Conservation (phyloP, 139 green algal species). For the Limnomonas spitsbergensis region DNA sequence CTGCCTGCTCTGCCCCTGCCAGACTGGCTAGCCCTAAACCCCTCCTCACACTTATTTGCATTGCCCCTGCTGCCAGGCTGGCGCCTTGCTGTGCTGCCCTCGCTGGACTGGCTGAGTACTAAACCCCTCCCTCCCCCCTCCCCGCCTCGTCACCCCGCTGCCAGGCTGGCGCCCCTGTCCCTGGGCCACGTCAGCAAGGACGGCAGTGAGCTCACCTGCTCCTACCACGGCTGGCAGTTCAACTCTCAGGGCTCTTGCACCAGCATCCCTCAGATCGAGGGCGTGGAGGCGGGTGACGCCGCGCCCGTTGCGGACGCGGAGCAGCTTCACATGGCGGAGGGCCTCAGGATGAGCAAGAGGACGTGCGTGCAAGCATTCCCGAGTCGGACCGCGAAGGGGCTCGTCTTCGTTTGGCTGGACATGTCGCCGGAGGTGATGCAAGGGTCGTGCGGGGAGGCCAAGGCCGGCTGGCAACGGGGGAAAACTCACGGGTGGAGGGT, state of each 20-base stretch:
- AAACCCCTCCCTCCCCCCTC: too few species aligned
- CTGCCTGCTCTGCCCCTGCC: too few species aligned
- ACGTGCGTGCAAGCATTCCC: background rate
- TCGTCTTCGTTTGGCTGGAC: conserved; percentile 22
- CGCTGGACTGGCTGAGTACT: background rate
- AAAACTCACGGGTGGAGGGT: too few species aligned
- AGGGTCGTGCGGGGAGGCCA: too few species aligned
- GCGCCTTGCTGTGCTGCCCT: too few species aligned
- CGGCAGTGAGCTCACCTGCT: conserved; percentile 55
- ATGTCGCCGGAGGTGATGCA: conserved; percentile 10
- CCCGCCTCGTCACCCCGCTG: too few species aligned
- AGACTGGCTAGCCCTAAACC: too few species aligned
- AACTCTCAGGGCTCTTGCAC: conserved; percentile 36
- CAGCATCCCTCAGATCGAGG: conserved; percentile 48
- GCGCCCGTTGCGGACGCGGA: too few species aligned
- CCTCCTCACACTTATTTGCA: too few species aligned
- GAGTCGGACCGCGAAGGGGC: background rate
- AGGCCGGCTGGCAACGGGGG: too few species aligned
- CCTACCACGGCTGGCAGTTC: conserved; percentile 62
- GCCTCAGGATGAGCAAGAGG: background rate
- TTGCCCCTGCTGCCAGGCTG: too few species aligned
- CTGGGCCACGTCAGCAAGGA: conserved; percentile 50
- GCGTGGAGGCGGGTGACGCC: background rate
- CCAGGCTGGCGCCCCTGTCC: conserved; percentile 50
- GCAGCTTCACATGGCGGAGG: background rate